A percentile compares a stretch with the other conserved stretches of the same genome.
Conservation (phyloP, 1,139 yeast species). For the Meyerozyma sp. region DNA sequence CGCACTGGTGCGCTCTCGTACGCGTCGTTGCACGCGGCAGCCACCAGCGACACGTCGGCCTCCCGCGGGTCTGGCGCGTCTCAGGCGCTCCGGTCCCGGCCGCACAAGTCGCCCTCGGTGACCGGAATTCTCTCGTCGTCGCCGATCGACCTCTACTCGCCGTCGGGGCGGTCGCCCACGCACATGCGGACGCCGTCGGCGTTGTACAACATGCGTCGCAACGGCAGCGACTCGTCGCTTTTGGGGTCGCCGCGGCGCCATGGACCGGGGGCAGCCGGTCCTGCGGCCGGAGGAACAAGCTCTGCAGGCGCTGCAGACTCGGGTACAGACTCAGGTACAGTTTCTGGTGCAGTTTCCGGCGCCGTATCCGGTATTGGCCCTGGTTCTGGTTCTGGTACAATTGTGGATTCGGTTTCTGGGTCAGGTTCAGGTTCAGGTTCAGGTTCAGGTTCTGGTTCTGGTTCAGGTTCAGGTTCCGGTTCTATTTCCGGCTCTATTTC, state of each 20-base stretch:
- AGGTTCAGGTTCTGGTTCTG: background rate
- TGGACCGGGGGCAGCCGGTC: no score
- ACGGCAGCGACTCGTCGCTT: constrained; percentile 3
- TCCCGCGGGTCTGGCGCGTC: background rate
- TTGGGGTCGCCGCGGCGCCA: constrained; percentile 8
- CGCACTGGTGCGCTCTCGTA: background rate
- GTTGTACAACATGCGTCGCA: constrained; percentile 9
- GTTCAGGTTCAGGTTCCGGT: background rate
- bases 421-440: background rate
- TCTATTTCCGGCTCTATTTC: background rate
- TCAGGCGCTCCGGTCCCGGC: no score
- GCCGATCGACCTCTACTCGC: constrained; percentile 35
- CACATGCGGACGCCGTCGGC: constrained; percentile 37
- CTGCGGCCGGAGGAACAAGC: no score
- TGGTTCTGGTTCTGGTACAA: background rate
- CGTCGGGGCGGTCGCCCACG: constrained; percentile 38
- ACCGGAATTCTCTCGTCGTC: constrained; percentile 19
- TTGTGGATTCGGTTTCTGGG: no score
- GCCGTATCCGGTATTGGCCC: no score
- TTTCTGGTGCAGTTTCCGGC: background rate
- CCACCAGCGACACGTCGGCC: constrained; percentile 7
- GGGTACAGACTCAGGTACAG: background rate
- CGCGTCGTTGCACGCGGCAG: constrained; percentile 3
- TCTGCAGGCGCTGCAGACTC: no score
- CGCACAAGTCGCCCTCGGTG: background rate